A percentile compares a stretch with the other conserved stretches of the same genome.
Conservation (phyloP, 2,329 filamentous ascomycete genomes). For the Dothideomycetes sp. region DNA sequence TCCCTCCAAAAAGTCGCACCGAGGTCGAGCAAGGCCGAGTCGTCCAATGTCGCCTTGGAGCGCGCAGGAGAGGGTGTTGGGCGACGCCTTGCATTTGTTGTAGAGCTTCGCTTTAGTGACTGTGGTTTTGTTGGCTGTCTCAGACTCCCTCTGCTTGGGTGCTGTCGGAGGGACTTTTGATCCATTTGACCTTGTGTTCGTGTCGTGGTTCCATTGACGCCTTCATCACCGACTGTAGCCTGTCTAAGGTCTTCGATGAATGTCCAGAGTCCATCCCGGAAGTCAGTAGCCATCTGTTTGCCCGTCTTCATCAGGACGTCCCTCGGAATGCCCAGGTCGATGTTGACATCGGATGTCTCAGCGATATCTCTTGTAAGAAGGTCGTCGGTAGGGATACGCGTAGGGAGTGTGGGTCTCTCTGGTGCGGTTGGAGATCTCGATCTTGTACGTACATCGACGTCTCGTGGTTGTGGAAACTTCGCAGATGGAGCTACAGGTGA, state of each 20-base stretch:
- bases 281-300: conserved; percentile 79
- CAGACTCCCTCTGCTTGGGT: not conserved
- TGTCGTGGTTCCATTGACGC: conserved; percentile 17
- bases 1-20: conserved; percentile 33
- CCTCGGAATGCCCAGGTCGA: conserved; percentile 23
- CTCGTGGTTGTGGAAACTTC: not conserved
- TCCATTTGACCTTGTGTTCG: conserved; percentile 6
- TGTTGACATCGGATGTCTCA: conserved; percentile 23
- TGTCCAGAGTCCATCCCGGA: conserved; percentile 81
- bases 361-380: conserved; percentile 15
- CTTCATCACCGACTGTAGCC: conserved; percentile 91
- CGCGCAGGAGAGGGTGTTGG: conserved; percentile 1
- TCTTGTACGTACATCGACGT: not conserved
- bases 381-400: conserved; percentile 8
- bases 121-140: conserved; percentile 2
- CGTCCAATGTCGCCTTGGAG: conserved; percentile 9
- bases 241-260: conserved; percentile 94
- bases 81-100: conserved; percentile 3
- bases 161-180: conserved; percentile 4
- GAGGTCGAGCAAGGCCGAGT: conserved; percentile 21
- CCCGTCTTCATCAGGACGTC: conserved; percentile 44
- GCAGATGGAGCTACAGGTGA: conserved; percentile 43
- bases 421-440: not conserved
- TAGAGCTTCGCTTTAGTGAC: conserved; percentile 7
- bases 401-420: conserved; percentile 1